Conservation (phyloP, 345 rosid genomes). For the Citropsis articulata region DNA sequence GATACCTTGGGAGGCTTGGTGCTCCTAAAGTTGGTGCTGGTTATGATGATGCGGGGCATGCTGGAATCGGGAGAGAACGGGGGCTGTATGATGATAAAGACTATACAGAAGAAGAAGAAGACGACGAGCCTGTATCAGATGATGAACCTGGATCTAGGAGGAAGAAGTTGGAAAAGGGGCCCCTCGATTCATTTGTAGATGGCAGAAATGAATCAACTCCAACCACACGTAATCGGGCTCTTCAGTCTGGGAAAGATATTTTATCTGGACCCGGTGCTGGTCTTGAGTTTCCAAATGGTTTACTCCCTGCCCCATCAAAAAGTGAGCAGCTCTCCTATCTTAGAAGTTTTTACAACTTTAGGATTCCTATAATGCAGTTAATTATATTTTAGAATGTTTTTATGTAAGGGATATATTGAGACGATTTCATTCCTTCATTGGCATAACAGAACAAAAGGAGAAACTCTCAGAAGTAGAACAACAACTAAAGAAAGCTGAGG, state of each 20-base stretch:
- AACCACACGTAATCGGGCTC: slow-evolving; percentile 55
- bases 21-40: slow-evolving; percentile 18
- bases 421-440: background rate
- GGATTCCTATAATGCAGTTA: background rate
- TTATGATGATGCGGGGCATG: slow-evolving; percentile 30
- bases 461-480: slow-evolving; percentile 70
- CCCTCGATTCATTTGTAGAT: slow-evolving; percentile 28
- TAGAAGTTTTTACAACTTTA: background rate
- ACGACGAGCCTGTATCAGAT: slow-evolving; percentile 33
- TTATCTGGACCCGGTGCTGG: slow-evolving; percentile 29
- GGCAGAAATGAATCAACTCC: slow-evolving; percentile 44
- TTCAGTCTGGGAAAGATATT: slow-evolving; percentile 53
- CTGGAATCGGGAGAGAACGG: slow-evolving; percentile 29
- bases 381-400: background rate
- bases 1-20: slow-evolving; percentile 54
- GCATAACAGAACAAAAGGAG: slow-evolving; percentile 55
- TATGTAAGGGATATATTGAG: background rate
- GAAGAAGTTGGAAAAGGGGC: slow-evolving; percentile 42
- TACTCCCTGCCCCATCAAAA: slow-evolving; percentile 57
- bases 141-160: slow-evolving; percentile 32
- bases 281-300: slow-evolving; percentile 68
- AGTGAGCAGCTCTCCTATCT: slow-evolving; percentile 38
- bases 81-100: slow-evolving; percentile 22
- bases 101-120: slow-evolving; percentile 30
- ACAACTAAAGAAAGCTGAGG: slow-evolving; percentile 68